phyloP scores from a whole-genome alignment of 345 rosid genomes.

The Excoecaria cochinchinensis region DNA sequence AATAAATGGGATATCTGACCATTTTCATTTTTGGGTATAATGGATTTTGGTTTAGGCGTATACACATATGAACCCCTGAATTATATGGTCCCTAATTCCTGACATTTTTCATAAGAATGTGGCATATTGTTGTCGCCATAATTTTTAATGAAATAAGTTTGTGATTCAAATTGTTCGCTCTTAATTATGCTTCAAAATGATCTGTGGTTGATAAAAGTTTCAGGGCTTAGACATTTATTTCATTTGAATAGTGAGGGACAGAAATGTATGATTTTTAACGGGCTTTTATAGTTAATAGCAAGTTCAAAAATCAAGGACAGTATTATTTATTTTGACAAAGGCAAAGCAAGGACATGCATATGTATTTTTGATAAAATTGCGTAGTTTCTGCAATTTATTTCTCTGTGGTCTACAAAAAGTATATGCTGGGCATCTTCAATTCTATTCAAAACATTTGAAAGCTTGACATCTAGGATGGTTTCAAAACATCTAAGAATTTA shows the following conservation, averaged over 20 bases:
- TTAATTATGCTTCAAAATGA: too few species aligned
- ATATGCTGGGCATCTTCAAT: too few species aligned
- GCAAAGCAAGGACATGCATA: too few species aligned
- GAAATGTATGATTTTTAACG: not conserved
- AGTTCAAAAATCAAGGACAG: not conserved
- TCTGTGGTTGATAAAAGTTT: too few species aligned
- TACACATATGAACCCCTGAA: not conserved
- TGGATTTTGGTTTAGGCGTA: not conserved
- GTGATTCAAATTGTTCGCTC: too few species aligned
- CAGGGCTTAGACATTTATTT: not conserved
- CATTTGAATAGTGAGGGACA: not conserved
- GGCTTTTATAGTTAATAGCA: not conserved
- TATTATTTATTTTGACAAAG: not conserved
- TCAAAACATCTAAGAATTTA: not conserved
- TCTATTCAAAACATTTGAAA: too few species aligned
- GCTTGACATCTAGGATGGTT: too few species aligned
- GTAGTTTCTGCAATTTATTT: too few species aligned
- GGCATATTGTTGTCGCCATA: too few species aligned
- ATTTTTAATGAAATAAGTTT: not conserved
- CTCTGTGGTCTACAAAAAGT: too few species aligned
- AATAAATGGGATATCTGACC: slow-evolving; percentile 3
- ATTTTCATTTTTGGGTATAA: not conserved
- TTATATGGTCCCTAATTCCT: not conserved
- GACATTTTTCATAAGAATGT: not conserved
- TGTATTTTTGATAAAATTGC: too few species aligned